phyloP scores from a whole-genome alignment of 2,329 filamentous ascomycete species.

The Apiospora pterosperma region DNA sequence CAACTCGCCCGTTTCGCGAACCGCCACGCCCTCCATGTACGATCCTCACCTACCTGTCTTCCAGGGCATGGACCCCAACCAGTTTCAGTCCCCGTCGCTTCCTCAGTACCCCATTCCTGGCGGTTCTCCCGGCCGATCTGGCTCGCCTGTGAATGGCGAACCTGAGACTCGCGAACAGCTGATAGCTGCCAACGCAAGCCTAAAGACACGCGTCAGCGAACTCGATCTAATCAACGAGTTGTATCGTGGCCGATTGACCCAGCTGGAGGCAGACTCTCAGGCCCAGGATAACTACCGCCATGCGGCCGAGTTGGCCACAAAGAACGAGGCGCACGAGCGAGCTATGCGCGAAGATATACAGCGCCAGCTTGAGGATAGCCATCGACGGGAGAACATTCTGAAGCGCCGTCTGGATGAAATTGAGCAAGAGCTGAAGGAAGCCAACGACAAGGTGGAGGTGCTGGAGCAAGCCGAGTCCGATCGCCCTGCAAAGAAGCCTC shows the following conservation, averaged over 20 bases:
- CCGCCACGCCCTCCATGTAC: conserved; percentile 72
- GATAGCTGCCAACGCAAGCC: conserved; percentile 72
- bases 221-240: conserved; percentile 91
- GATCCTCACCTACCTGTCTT: conserved; percentile 76
- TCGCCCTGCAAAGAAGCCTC: conserved; percentile 8
- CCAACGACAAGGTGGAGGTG: conserved; percentile 23
- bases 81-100: conserved; percentile 57
- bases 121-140: conserved; percentile 49
- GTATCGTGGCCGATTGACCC: conserved; percentile 71
- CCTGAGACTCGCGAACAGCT: conserved; percentile 78
- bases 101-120: conserved; percentile 48
- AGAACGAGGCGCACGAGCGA: conserved; percentile 54
- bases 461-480: conserved; percentile 12
- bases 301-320: conserved; percentile 49
- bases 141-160: conserved; percentile 51
- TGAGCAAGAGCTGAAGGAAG: conserved; percentile 50
- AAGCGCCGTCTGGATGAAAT: conserved; percentile 80
- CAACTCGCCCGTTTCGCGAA: conserved; percentile 76
- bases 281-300: conserved; percentile 52
- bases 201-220: conserved; percentile 95
- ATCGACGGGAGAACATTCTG: conserved; percentile 74
- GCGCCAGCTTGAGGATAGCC: conserved; percentile 69
- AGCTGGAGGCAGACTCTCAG: conserved; percentile 74
- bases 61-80: conserved; percentile 69
- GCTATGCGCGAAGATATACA: conserved; percentile 49